These are phyloP conservation scores for Malassezia slooffiae DNA, from an alignment of 1,284 basidiomycete genomes.

Conservation along the genomic window DNA sequence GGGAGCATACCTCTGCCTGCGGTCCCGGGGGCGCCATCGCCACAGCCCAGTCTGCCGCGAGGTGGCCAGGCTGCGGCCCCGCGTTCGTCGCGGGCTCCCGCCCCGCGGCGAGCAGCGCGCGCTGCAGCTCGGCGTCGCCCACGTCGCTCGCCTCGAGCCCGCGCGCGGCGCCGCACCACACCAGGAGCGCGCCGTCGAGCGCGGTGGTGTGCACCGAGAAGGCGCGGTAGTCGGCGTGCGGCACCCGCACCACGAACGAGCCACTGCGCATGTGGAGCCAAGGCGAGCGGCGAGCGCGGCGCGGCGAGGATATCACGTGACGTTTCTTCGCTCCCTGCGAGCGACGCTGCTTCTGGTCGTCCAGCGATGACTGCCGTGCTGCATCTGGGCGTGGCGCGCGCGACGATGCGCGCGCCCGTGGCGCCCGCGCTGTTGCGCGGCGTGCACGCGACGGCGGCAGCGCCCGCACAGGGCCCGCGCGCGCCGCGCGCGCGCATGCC, in stretches of 20 bases:
- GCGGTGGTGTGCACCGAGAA: slow-evolving; percentile 9
- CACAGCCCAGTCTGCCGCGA: slow-evolving; percentile 20
- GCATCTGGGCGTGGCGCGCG: too few relatives aligned
- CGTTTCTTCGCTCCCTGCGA: too few relatives aligned
- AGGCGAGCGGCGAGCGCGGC: too few relatives aligned
- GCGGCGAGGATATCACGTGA: too few relatives aligned
- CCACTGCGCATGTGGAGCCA: slow-evolving; percentile 7
- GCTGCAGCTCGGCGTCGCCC: slow-evolving; percentile 10
- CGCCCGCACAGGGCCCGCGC: not conserved
- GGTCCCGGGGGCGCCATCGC: slow-evolving; percentile 17
- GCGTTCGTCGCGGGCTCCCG: not conserved
- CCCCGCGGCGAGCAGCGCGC: slow-evolving; percentile 11
- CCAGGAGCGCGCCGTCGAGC: slow-evolving; percentile 9
- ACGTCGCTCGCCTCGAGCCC: not conserved
- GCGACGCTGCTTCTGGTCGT: too few relatives aligned
- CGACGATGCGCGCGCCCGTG: slow-evolving; percentile 1
- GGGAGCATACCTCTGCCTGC: not conserved
- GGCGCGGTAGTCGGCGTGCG: slow-evolving; percentile 1
- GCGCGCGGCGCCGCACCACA: slow-evolving; percentile 8
- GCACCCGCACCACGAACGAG: slow-evolving; percentile 10
- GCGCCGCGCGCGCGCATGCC: not conserved
- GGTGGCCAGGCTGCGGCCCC: slow-evolving; percentile 1
- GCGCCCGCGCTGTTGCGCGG: not conserved
- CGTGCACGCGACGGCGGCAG: too few relatives aligned
- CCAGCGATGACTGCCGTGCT: too few relatives aligned